Base-by-base conservation (phyloP, 2,329 filamentous ascomycete species). In the Fusarium ambrosium region DNA sequence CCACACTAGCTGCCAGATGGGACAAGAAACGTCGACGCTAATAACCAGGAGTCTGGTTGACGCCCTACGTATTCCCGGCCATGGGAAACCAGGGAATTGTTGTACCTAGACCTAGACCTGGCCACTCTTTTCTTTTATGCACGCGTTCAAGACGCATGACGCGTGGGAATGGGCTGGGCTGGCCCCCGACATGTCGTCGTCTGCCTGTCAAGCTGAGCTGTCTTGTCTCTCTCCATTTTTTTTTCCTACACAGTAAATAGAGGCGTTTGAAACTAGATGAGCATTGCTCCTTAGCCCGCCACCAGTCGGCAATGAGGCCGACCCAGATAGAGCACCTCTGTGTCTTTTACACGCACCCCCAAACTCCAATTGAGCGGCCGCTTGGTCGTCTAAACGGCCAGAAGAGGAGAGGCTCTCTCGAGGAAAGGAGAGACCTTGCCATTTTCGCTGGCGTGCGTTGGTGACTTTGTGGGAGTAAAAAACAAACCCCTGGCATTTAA, bases 51-150 rank as follows among this genome's bases (percentile, higher is more conserved):
- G 58, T 66, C 45, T 13, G 63, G 64, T 68, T 55, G n/a, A 24
- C 37, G 32, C 22, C 51, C 13, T 34, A 14, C 41, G 58, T 74
- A 70, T 74, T 75, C 36, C 68, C 68, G 72, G 39, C 58, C 24
- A 32, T 63, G 27, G 48, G 24, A 51, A 51, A 51, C 24, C 11
- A 13, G 32, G 32, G 11, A 34, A 13, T 34, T 34, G 32, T 34
- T 13, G 10, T 13, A 34, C 32, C 32, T 34, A 34, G 32, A 32
- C 32, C 32, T 34, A 34, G 32, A 34, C 24, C 13, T 29, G 60
- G 29, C 10, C 45, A 29, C 27, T 29, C 48, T 45, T n/a, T 66
- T 36, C 32, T n/a, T 60, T 51, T 34, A 51, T 61, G 60, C 32
- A 62, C 60, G 61, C 45, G 34, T 63, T 55, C 61, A 53, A 63